Percentiles rank a stretch among this genome's conserved stretches.
phyloP scores from a whole-genome alignment of 345 rosid genomes.

The Linum lewisii region DNA sequence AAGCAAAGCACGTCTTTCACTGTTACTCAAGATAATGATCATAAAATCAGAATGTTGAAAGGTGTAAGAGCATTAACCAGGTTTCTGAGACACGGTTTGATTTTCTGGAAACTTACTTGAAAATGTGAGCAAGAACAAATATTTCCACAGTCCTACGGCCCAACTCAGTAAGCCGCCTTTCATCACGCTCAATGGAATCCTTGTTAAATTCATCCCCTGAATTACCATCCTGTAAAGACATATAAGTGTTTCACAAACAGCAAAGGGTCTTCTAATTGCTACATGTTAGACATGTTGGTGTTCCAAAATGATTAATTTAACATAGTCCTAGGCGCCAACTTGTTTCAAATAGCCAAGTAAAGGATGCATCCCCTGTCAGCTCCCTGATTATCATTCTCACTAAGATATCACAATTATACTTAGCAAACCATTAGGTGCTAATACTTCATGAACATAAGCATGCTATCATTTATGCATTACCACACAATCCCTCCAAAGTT shows the following conservation, averaged over 20 bases:
- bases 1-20: neutral
- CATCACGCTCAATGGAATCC: constrained; percentile 75
- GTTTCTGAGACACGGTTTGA: neutral
- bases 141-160: constrained; percentile 88
- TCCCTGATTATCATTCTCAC: neutral
- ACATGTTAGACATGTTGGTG: neutral
- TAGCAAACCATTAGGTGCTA: neutral
- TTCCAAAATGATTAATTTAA: neutral
- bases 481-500: neutral
- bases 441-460: too few relatives aligned
- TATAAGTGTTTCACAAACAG: constrained; percentile 8
- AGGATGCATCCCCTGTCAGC: neutral
- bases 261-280: neutral
- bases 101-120: constrained; percentile 42
- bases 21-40: neutral
- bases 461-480: too few relatives aligned
- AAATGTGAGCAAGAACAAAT: constrained; percentile 83
- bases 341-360: neutral
- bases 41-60: neutral
- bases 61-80: neutral
- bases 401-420: neutral
- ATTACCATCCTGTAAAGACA: constrained; percentile 51
- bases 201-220: constrained; percentile 69
- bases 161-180: constrained; percentile 80
- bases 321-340: neutral